phyloP scores from a whole-genome alignment of 2,329 filamentous ascomycete species.

The Cytospora piceae region DNA sequence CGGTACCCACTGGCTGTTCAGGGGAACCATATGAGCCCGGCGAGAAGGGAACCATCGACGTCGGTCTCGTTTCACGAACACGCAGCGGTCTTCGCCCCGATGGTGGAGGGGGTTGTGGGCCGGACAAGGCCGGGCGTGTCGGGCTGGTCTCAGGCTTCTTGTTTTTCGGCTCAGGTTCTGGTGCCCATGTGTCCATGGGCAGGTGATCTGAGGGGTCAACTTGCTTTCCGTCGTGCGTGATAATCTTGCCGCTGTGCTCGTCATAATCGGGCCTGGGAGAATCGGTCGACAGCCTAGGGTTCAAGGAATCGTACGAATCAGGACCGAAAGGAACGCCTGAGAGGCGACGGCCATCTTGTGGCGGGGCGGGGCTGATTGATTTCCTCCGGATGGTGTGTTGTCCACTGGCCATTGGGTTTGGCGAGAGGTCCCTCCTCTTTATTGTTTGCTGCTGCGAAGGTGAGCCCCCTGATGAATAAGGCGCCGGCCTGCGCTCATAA shows the following conservation, averaged over 20 bases:
- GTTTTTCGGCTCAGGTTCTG: constrained; percentile 70
- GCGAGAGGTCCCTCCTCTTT: constrained; percentile 42
- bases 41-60: constrained; percentile 47
- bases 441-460: constrained; percentile 42
- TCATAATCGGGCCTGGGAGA: constrained; percentile 45
- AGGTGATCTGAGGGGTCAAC: constrained; percentile 82
- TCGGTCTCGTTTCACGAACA: constrained; percentile 51
- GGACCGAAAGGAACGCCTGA: constrained; percentile 73
- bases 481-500: constrained; percentile 49
- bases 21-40: constrained; percentile 36
- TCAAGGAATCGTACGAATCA: constrained; percentile 75
- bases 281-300: constrained; percentile 55
- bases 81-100: constrained; percentile 57
- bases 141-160: constrained; percentile 41
- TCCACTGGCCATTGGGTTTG: constrained; percentile 44
- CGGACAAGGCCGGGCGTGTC: constrained; percentile 53
- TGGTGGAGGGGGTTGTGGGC: constrained; percentile 56
- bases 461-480: constrained; percentile 42
- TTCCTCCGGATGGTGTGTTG: constrained; percentile 67
- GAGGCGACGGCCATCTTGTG: constrained; percentile 51
- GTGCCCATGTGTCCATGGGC: constrained; percentile 76
- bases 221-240: constrained; percentile 74
- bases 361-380: constrained; percentile 50
- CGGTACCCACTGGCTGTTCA: constrained; percentile 42
- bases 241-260: constrained; percentile 69